Conservation (phyloP, 768 basidiomycete genomes). For the Leccinum subtestaceum region DNA sequence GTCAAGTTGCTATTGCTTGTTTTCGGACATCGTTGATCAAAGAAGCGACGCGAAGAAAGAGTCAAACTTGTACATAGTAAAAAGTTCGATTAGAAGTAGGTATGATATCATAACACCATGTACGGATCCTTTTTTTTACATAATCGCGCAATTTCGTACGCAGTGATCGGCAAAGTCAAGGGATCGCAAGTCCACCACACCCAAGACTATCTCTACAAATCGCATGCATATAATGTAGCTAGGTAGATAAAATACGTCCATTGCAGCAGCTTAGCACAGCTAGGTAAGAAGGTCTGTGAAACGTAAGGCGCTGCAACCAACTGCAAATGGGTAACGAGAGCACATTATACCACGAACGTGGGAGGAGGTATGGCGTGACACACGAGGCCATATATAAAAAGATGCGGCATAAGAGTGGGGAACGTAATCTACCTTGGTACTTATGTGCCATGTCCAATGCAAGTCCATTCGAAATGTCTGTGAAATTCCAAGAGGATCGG, state of each 20-base stretch:
- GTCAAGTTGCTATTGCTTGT: neutral
- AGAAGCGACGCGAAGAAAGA: neutral
- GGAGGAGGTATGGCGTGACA: conserved; percentile 9
- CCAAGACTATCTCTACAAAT: neutral
- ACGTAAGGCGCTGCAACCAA: neutral
- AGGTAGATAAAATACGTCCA: neutral
- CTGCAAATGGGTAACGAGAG: conserved; percentile 10
- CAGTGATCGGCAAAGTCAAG: neutral
- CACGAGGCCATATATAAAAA: conserved; percentile 17
- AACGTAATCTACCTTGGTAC: conserved; percentile 28
- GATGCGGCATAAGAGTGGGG: conserved; percentile 21
- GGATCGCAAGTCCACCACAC: neutral
- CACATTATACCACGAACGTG: conserved; percentile 24
- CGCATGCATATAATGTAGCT: neutral
- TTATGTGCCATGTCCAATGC: conserved; percentile 29
- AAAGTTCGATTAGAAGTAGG: neutral
- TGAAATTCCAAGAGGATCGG: conserved; percentile 15
- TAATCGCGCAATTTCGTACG: neutral
- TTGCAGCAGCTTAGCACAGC: neutral
- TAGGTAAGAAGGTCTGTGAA: neutral
- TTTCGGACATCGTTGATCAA: neutral
- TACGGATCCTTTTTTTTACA: neutral
- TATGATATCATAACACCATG: neutral
- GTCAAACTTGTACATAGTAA: neutral
- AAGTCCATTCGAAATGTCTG: conserved; percentile 28